phyloP scores from a whole-genome alignment of 1,139 yeast genomes.

The Saccharomyces hybrid region DNA sequence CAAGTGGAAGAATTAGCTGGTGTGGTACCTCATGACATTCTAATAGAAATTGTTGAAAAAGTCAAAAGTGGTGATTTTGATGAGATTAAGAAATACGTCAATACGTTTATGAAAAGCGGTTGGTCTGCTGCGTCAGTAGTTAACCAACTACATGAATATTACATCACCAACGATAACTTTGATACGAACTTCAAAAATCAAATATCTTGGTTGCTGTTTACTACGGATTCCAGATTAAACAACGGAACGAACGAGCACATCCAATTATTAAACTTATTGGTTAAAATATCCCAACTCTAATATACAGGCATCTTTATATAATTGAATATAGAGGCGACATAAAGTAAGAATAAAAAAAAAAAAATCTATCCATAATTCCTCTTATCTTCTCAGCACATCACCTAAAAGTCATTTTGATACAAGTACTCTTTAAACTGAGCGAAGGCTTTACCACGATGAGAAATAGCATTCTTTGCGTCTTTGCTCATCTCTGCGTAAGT shows the following conservation, averaged over 20 bases:
- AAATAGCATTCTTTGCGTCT: slow-evolving; percentile 62
- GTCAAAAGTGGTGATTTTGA: slow-evolving; percentile 36
- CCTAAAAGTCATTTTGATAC: slow-evolving; percentile 3
- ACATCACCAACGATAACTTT: slow-evolving; percentile 51
- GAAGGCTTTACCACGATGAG: slow-evolving; percentile 83
- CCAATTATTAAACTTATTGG: slow-evolving; percentile 63
- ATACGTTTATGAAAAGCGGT: slow-evolving; percentile 59
- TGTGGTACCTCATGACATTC: slow-evolving; percentile 52
- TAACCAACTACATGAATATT: slow-evolving; percentile 69
- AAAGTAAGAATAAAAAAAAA: slow-evolving; percentile 3
- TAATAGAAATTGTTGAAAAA: slow-evolving; percentile 38
- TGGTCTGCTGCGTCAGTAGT: slow-evolving; percentile 81
- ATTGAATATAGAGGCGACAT: neutral
- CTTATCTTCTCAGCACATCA: neutral
- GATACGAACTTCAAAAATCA: slow-evolving; percentile 52
- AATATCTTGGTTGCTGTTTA: slow-evolving; percentile 59
- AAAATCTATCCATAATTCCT: neutral
- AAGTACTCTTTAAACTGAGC: slow-evolving; percentile 59
- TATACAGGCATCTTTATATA: neutral
- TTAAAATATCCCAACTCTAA: slow-evolving; percentile 43
- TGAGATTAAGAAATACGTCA: slow-evolving; percentile 42
- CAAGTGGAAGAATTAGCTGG: slow-evolving; percentile 73
- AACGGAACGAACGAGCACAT: slow-evolving; percentile 91
- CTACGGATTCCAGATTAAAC: slow-evolving; percentile 63
- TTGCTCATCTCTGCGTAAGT: slow-evolving; percentile 94